A percentile compares a stretch with the other conserved stretches of the same genome.
Conservation (phyloP, 1,284 basidiomycete genomes). For the Sporisorium reilianum region DNA sequence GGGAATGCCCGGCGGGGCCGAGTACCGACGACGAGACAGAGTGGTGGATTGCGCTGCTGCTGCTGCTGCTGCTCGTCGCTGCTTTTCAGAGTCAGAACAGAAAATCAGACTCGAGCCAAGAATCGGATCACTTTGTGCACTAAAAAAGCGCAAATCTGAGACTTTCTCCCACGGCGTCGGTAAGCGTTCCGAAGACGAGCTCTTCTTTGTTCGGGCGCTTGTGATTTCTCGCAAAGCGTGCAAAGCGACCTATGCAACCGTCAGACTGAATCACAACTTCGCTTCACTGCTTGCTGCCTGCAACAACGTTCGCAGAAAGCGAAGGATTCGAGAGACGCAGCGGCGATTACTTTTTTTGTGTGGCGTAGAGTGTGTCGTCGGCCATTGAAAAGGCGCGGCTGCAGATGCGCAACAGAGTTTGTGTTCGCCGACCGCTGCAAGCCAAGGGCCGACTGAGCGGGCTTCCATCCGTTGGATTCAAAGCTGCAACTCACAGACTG, state of each 20-base stretch:
- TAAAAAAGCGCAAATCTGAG: background rate
- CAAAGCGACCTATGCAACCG: too few species aligned
- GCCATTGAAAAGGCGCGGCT: background rate
- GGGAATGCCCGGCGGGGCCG: background rate
- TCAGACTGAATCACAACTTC: too few species aligned
- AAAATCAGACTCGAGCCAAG: background rate
- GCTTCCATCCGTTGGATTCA: too few species aligned
- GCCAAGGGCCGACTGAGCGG: background rate
- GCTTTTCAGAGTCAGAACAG: slow-evolving; percentile 1
- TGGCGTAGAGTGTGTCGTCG: background rate
- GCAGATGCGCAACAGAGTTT: background rate
- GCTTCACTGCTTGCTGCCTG: too few species aligned
- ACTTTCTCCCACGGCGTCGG: slow-evolving; percentile 3
- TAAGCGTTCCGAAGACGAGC: background rate
- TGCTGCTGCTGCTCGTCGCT: background rate
- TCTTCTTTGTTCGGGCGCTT: background rate
- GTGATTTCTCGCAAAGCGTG: background rate
- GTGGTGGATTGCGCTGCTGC: background rate
- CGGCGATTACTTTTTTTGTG: slow-evolving; percentile 1
- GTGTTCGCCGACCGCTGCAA: slow-evolving; percentile 7
- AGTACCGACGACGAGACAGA: background rate
- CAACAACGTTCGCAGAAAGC: too few species aligned
- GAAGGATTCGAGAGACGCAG: background rate
- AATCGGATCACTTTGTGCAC: slow-evolving; percentile 6
- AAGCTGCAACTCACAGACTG: too few species aligned